A percentile compares a stretch with the other conserved stretches of the same genome.
These are phyloP conservation scores for Wickerhamiella australiensis DNA, from an alignment of 805 yeast species.

Conservation along the genomic window DNA sequence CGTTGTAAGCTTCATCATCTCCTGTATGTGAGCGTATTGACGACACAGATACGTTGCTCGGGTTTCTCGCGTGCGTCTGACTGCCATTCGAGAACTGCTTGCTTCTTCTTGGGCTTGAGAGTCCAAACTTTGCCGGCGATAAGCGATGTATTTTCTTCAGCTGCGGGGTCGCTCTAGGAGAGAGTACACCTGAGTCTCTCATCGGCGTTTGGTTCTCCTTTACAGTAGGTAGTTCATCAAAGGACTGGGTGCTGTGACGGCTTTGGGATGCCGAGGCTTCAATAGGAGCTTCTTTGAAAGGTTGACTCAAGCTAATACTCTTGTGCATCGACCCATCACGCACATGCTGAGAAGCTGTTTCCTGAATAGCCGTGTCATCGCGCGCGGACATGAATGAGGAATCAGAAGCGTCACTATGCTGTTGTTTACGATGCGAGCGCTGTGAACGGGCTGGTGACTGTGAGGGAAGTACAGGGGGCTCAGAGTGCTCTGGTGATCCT, in stretches of 20 bases:
- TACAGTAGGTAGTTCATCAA: neutral
- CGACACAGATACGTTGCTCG: neutral
- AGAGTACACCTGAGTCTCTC: neutral
- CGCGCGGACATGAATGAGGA: conserved; percentile 3
- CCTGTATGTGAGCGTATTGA: neutral
- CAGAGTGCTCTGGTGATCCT: neutral
- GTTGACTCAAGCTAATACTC: neutral
- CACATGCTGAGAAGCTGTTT: neutral
- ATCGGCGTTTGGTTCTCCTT: neutral
- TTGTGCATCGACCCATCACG: conserved; percentile 5
- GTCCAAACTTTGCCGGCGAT: neutral
- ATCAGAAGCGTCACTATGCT: conserved; percentile 6
- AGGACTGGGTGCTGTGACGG: neutral
- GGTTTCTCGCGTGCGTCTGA: neutral
- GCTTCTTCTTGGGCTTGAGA: conserved; percentile 2
- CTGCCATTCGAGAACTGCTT: neutral
- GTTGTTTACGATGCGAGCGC: neutral
- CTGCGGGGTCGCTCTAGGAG: neutral
- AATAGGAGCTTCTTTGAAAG: neutral
- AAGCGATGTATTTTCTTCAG: neutral
- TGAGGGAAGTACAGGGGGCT: neutral
- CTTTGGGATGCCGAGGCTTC: neutral
- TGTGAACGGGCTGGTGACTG: conserved; percentile 4
- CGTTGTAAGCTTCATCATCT: conserved; percentile 23
- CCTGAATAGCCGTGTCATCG: neutral